A percentile compares a stretch with the other conserved stretches of the same genome.
Conservation (phyloP, 306 rosid species). For the Mimosa bimucronata region DNA sequence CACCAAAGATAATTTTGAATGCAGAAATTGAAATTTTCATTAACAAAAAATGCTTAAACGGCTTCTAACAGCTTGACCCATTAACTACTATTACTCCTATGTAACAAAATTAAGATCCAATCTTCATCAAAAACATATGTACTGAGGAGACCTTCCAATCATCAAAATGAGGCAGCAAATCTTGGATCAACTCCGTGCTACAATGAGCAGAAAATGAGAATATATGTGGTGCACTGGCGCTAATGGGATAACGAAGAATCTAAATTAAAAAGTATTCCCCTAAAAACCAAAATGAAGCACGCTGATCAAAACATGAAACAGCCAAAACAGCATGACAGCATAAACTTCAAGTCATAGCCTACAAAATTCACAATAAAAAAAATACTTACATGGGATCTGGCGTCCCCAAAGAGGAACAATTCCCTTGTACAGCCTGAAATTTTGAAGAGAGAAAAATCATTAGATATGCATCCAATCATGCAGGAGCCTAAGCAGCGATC, state of each 20-base stretch:
- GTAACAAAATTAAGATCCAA: neutral
- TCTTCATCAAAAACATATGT: neutral
- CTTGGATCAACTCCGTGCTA: neutral
- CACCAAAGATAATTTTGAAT: neutral
- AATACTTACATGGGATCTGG: constrained; percentile 90
- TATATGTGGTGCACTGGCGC: neutral
- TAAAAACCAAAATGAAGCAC: neutral
- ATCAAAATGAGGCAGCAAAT: neutral
- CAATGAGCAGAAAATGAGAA: neutral
- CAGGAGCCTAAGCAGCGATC: neutral
- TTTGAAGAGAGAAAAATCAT: constrained; percentile 12
- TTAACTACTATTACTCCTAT: neutral
- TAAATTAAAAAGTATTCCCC: neutral
- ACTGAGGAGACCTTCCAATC: neutral
- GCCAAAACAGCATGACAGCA: neutral
- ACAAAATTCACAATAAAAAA: neutral
- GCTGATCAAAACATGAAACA: neutral
- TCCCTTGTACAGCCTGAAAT: constrained; percentile 89
- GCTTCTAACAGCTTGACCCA: neutral
- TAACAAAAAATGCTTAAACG: neutral
- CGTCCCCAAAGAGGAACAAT: constrained; percentile 96
- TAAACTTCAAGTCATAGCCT: neutral
- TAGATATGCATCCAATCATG: constrained; percentile 22
- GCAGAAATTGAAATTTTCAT: neutral
- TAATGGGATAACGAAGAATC: neutral